These are phyloP conservation scores for Phanerochaete sordida DNA, from an alignment of 768 basidiomycete species.

Conservation along the genomic window DNA sequence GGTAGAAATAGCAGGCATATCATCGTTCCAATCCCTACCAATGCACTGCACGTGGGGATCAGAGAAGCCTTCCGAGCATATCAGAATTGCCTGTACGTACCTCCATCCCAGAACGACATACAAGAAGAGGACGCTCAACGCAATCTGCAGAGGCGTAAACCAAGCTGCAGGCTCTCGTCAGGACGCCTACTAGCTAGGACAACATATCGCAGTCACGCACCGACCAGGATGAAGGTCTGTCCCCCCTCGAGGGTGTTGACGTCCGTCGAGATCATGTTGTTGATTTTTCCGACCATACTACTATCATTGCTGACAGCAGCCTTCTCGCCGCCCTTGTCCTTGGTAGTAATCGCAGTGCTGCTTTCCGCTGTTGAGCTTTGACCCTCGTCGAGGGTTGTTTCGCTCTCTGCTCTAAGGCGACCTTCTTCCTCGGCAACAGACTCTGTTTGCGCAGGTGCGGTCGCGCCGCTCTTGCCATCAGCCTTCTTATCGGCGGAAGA, in stretches of 20 bases:
- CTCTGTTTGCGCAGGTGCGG: no score
- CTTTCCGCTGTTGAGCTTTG: neutral
- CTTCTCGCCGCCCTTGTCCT: neutral
- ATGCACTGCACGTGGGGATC: constrained; percentile 25
- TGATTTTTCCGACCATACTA: constrained; percentile 73
- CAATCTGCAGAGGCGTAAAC: constrained; percentile 38
- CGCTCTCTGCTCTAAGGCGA: no score
- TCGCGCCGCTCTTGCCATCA: no score
- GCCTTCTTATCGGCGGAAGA: neutral
- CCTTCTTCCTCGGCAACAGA: neutral
- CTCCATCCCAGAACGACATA: constrained; percentile 52
- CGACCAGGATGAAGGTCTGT: constrained; percentile 23
- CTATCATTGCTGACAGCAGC: constrained; percentile 17
- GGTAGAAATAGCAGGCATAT: constrained; percentile 41
- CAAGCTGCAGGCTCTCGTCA: no score
- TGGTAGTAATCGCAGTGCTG: neutral
- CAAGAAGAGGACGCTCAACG: constrained; percentile 38
- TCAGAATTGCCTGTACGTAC: constrained; percentile 18
- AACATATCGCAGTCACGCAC: no score
- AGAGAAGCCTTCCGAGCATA: neutral
- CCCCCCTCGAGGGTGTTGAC: constrained; percentile 28
- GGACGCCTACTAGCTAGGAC: no score
- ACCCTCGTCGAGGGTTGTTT: no score
- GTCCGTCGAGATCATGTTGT: constrained; percentile 73
- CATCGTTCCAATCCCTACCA: constrained; percentile 41